Percentiles rank a stretch among this genome's conserved stretches.
Evolutionary conservation across 345 rosid species (phyloP).

Genomic region (Mangifera indica): DNA sequence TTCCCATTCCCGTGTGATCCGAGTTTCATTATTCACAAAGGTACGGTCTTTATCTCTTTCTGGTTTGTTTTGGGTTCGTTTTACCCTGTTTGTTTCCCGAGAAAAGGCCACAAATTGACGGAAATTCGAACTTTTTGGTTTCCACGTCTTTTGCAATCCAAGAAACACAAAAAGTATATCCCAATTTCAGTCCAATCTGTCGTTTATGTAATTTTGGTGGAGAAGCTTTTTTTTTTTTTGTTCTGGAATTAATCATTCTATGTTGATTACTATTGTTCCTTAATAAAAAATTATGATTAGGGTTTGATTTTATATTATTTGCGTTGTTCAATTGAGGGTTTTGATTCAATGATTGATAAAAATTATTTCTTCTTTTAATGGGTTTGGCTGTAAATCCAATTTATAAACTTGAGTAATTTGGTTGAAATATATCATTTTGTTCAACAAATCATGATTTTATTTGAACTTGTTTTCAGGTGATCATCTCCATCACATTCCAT

Average conservation of each 20-base stretch:
- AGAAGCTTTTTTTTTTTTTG: too few species aligned
- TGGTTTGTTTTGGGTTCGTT: background rate
- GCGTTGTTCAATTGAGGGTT: background rate
- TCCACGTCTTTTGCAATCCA: background rate
- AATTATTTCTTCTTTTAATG: background rate
- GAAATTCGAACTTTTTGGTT: background rate
- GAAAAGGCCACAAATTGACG: conserved; percentile 12
- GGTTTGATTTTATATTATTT: background rate
- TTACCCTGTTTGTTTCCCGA: conserved; percentile 8
- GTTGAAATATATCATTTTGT: background rate
- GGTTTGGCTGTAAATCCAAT: background rate
- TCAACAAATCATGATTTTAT: background rate
- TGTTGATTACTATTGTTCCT: too few species aligned
- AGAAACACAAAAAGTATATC: background rate
- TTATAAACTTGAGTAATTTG: background rate
- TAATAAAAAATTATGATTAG: too few species aligned
- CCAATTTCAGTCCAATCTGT: background rate
- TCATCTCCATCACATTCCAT: background rate
- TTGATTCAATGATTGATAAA: background rate
- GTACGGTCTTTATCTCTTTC: conserved; percentile 5
- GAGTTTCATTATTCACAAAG: background rate
- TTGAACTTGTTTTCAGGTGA: conserved; percentile 14
- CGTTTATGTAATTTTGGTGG: background rate
- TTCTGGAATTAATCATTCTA: too few species aligned
- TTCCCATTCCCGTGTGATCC: background rate